Percentiles rank a stretch among this genome's conserved stretches.
phyloP scores from a whole-genome alignment of 306 rosid genomes.

The Medicago truncatula region MtrunA17r5.0-ANR NC_053049.1:46764501-46765000 shows the following conservation, averaged over 20 bases:
- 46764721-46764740: constrained; percentile 14
- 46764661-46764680: constrained; percentile 39
- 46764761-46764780: constrained; percentile 9
- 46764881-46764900: no score
- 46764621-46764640: constrained; percentile 28
- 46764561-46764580: constrained; percentile 98
- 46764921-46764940: no score
- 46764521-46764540: constrained; percentile 96
- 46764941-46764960: no score
- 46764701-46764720: constrained; percentile 31
- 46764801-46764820: no score
- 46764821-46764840: no score
- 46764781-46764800: no score
- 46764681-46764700: not conserved
- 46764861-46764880: no score
- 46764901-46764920: no score
- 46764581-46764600: constrained; percentile 63
- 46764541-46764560: constrained; percentile 99
- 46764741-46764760: constrained; percentile 3
- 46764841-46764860: no score
- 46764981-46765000: no score
- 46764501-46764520: constrained; percentile 75
- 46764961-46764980: no score
- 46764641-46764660: constrained; percentile 4
- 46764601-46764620: constrained; percentile 42